These are phyloP conservation scores for Simmondsia chinensis DNA, from an alignment of 148 eudicot genomes.

Conservation along the genomic window DNA sequence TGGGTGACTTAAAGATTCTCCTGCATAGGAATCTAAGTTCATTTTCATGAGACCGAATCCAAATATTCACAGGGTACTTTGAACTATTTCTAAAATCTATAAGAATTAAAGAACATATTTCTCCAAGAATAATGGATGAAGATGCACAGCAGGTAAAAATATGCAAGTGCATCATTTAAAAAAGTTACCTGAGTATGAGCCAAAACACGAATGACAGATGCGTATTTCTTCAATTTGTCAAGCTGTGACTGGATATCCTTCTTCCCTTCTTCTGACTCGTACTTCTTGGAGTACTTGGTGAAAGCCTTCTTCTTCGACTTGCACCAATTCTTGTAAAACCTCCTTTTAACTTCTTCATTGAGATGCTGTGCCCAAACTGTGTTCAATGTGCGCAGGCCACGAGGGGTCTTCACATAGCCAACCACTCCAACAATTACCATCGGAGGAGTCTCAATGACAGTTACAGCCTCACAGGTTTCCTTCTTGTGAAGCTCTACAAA, in stretches of 20 bases:
- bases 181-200: conserved; percentile 77
- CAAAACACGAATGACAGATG: conserved; percentile 45
- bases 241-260: conserved; percentile 47
- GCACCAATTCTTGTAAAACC: conserved; percentile 76
- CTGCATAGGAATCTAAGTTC: too few species aligned
- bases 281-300: conserved; percentile 54
- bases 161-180: too few species aligned
- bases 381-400: conserved; percentile 51
- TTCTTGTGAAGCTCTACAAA: conserved; percentile 62
- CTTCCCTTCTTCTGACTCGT: conserved; percentile 52
- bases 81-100: too few species aligned
- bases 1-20: too few species aligned
- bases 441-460: conserved; percentile 61
- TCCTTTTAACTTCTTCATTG: conserved; percentile 58
- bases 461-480: conserved; percentile 69
- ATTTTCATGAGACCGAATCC: too few species aligned
- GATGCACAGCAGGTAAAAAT: too few species aligned
- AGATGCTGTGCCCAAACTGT: conserved; percentile 81
- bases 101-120: too few species aligned
- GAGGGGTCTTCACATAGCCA: conserved; percentile 65
- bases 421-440: conserved; percentile 73
- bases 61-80: too few species aligned
- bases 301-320: conserved; percentile 73
- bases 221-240: conserved; percentile 59
- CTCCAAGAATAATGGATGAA: too few species aligned